These are phyloP conservation scores for Pythium aphanidermatum DNA, from an alignment of 352 stramenopile genomes.

Conservation along the genomic window DNA sequence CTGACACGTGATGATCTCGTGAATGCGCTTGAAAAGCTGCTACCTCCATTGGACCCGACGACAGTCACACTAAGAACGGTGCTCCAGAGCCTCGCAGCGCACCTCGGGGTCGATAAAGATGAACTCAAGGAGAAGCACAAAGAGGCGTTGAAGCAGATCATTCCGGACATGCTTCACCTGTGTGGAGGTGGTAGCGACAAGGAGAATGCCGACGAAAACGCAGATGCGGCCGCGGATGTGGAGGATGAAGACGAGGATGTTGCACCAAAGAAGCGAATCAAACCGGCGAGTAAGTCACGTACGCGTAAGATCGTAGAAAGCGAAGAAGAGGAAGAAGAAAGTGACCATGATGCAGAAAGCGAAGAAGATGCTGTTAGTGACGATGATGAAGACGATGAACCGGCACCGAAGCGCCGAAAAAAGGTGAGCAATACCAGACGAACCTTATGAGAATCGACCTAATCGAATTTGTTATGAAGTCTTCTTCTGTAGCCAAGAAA, in stretches of 20 bases:
- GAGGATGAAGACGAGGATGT: constrained; percentile 13
- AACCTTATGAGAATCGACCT: too few species aligned
- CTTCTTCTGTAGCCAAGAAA: neutral
- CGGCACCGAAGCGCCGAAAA: constrained; percentile 11
- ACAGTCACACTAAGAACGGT: constrained; percentile 45
- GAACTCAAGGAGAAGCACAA: constrained; percentile 50
- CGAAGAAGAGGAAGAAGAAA: constrained; percentile 21
- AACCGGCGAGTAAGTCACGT: constrained; percentile 8
- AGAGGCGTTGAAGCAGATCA: constrained; percentile 34
- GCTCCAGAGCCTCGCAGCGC: constrained; percentile 39
- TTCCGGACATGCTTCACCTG: constrained; percentile 41
- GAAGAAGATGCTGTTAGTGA: constrained; percentile 10
- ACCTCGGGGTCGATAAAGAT: constrained; percentile 33
- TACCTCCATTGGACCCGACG: constrained; percentile 49
- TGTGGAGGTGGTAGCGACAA: constrained; percentile 20
- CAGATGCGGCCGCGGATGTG: constrained; percentile 11
- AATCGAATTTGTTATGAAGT: too few species aligned
- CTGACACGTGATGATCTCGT: constrained; percentile 23
- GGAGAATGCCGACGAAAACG: constrained; percentile 20
- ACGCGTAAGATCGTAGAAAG: constrained; percentile 18
- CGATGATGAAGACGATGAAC: constrained; percentile 5
- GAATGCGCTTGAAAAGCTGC: constrained; percentile 36
- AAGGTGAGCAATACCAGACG: too few species aligned
- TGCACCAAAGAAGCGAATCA: neutral
- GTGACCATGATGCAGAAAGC: constrained; percentile 16